Base-by-base conservation (phyloP, 2,329 filamentous ascomycete species). In the Lachnellula arida region DNA sequence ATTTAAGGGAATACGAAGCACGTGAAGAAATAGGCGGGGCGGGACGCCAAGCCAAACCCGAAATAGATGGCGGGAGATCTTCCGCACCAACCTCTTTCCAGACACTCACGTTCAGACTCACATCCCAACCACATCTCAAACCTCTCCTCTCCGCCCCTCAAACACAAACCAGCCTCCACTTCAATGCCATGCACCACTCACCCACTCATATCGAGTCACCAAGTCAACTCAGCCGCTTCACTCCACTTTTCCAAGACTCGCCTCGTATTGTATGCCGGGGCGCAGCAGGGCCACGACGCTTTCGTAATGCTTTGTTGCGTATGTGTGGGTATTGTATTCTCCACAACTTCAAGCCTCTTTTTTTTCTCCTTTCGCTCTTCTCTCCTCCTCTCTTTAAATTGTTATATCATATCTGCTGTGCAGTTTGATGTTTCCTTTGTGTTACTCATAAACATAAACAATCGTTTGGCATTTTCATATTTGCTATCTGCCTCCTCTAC, bases 401-500 rank as follows among this genome's bases (percentile, higher is more conserved):
- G 5, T 5, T 39, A 39, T 17, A 39, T 39, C 37, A 39, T 39
- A 15, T 8, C 37, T 39, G n/a, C n/a, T 17, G 12, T 39, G 37
- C 37, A 39, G 37, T 39, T 39, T 39, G 37, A 28, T 39, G 37
- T 39, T 39, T 39, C n/a, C 37, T 39, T 39, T 39, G 37, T 39
- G 15, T 17, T 39, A 17, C n/a, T 15, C n/a, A 15, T 39, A 28
- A 28, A 28, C 28, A 28, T 28, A 28, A 39, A 17, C 37, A 39
- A 39, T 17, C 37, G 12, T 39, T 39, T 39, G 37, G n/a, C n/a
- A 14, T 5, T 37, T 22, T 22, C 51, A 34, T 39, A 9, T 23
- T 22, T 17, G 42, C 51, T 57, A 14, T 15, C 62, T 61, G 57
- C 49, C 51, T 25, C 34, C 46, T 19, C 63, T 64, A 49, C 51